Percentiles rank a stretch among this genome's conserved stretches.
phyloP scores from a whole-genome alignment of 371 early-diverging fungal species.

The Chytridiales sp. region DNA sequence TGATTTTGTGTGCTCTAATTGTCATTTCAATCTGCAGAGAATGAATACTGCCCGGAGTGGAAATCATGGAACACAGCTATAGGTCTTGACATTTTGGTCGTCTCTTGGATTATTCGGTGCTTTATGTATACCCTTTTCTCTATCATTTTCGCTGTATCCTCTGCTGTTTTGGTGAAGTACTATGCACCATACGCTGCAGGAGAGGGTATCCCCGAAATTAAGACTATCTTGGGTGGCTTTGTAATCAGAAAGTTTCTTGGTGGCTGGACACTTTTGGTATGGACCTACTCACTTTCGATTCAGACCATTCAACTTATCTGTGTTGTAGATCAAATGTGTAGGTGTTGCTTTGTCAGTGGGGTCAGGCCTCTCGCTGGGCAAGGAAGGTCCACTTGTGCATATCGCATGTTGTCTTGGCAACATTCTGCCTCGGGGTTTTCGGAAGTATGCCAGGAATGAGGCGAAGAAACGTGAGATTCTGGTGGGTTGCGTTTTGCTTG shows the following conservation, averaged over 20 bases:
- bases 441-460: conserved; percentile 68
- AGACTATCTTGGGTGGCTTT: conserved; percentile 53
- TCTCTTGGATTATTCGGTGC: conserved; percentile 23
- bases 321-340: conserved; percentile 33
- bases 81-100: conserved; percentile 5
- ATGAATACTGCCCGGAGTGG: conserved; percentile 37
- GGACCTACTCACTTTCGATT: conserved; percentile 60
- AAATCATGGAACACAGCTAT: conserved; percentile 26
- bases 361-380: conserved; percentile 88
- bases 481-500: conserved; percentile 16
- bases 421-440: conserved; percentile 78
- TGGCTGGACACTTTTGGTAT: conserved; percentile 79
- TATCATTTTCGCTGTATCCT: conserved; percentile 30
- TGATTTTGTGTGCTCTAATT: neutral
- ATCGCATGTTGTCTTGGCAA: conserved; percentile 92
- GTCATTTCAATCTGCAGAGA: conserved; percentile 14
- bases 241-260: conserved; percentile 83
- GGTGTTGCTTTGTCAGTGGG: conserved; percentile 59
- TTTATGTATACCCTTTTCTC: conserved; percentile 33
- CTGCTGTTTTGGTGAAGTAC: conserved; percentile 54
- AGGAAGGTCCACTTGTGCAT: conserved; percentile 91
- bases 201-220: conserved; percentile 50
- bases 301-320: conserved; percentile 34
- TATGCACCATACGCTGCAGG: conserved; percentile 65
- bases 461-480: conserved; percentile 55